A percentile compares a stretch with the other conserved stretches of the same genome.
These are phyloP conservation scores for Danielia oregonensis DNA, from an alignment of 805 yeast genomes.

Conservation along the genomic window DNA sequence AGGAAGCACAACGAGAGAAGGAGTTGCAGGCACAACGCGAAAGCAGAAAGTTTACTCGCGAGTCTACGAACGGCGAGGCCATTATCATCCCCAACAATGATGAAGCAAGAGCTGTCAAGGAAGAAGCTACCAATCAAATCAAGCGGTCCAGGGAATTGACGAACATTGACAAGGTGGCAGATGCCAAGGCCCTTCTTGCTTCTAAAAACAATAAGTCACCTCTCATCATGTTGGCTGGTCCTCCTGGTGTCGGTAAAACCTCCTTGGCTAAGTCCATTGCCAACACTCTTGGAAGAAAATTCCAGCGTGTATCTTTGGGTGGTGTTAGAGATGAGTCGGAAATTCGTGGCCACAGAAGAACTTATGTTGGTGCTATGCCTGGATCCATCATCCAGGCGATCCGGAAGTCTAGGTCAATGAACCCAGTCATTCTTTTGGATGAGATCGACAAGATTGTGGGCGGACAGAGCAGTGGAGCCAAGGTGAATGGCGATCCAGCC, in stretches of 20 bases:
- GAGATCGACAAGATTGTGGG: slow-evolving; percentile 80
- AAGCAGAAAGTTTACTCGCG: slow-evolving; percentile 15
- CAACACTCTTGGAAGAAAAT: slow-evolving; percentile 62
- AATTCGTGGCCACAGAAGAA: slow-evolving; percentile 84
- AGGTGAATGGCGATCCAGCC: slow-evolving; percentile 78
- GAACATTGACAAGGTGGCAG: slow-evolving; percentile 2
- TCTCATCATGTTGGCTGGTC: slow-evolving; percentile 78
- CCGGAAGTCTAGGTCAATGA: slow-evolving; percentile 71
- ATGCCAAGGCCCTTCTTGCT: slow-evolving; percentile 14
- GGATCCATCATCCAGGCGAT: slow-evolving; percentile 76
- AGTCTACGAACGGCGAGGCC: slow-evolving; percentile 18
- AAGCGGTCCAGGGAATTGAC: slow-evolving; percentile 12
- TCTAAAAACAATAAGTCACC: slow-evolving; percentile 54
- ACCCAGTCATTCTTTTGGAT: slow-evolving; percentile 79
- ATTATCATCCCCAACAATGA: slow-evolving; percentile 36
- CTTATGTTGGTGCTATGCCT: slow-evolving; percentile 91
- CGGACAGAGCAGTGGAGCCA: slow-evolving; percentile 39
- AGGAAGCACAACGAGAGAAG: slow-evolving; percentile 6
- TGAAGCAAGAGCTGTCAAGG: slow-evolving; percentile 26
- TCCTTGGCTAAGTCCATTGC: slow-evolving; percentile 83
- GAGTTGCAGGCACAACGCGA: slow-evolving; percentile 8
- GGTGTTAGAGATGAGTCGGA: slow-evolving; percentile 89
- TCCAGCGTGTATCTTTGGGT: slow-evolving; percentile 79
- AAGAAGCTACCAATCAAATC: slow-evolving; percentile 19
- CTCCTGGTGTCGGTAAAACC: slow-evolving; percentile 94